phyloP scores from a whole-genome alignment of 768 basidiomycete genomes.

The Podaxis sp. region DNA sequence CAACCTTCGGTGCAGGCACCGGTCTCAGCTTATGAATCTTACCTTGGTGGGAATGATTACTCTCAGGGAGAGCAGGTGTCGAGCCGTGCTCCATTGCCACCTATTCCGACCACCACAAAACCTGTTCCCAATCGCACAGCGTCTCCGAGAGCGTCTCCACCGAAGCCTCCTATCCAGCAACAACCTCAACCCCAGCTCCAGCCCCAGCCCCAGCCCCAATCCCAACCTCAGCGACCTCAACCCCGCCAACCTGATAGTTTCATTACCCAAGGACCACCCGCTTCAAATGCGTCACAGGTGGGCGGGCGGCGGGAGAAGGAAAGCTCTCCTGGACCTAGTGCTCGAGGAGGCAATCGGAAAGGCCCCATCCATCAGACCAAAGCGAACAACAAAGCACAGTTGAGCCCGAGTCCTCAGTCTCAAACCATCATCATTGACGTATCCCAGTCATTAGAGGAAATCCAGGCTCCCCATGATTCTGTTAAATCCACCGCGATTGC shows the following conservation, averaged over 20 bases:
- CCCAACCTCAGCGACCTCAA: constrained; percentile 29
- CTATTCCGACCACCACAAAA: constrained; percentile 45
- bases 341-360: constrained; percentile 26
- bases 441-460: constrained; percentile 63
- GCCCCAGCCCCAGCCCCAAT: constrained; percentile 40
- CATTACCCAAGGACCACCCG: constrained; percentile 9
- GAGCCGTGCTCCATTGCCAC: constrained; percentile 51
- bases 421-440: constrained; percentile 77
- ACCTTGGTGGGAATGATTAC: constrained; percentile 38
- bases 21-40: constrained; percentile 41
- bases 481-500: constrained; percentile 91
- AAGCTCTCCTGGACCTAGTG: constrained; percentile 57
- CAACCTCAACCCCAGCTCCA: constrained; percentile 38
- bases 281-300: background rate
- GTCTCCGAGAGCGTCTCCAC: constrained; percentile 64
- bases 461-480: constrained; percentile 69
- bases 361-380: constrained; percentile 35
- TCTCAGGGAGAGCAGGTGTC: constrained; percentile 38
- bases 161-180: constrained; percentile 51
- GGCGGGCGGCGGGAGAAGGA: constrained; percentile 58
- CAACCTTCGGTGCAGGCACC: constrained; percentile 30
- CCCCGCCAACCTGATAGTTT: constrained; percentile 16
- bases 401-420: constrained; percentile 61
- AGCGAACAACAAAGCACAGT: constrained; percentile 40
- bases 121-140: constrained; percentile 33